phyloP scores from a whole-genome alignment of 129 eudicot species.

The Mikania micrantha region DNA sequence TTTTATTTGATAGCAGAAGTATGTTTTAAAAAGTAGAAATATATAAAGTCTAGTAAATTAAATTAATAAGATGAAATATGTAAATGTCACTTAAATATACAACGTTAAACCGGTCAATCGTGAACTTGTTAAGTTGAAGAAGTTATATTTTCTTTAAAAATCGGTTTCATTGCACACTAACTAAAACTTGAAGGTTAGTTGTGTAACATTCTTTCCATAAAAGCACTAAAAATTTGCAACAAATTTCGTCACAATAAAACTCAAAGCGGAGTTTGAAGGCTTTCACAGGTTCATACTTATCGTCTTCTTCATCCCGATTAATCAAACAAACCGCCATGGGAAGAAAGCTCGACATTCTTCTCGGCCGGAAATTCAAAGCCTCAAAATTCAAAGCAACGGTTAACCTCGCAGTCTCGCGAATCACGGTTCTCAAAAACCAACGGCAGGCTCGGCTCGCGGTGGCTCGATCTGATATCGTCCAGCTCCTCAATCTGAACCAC shows the following conservation, averaged over 20 bases:
- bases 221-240: neutral
- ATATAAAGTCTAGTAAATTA: too few species aligned
- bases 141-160: too few species aligned
- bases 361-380: constrained; percentile 57
- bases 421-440: constrained; percentile 60
- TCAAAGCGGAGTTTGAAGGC: constrained; percentile 3
- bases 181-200: neutral
- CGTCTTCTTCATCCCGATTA: neutral
- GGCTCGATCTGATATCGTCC: constrained; percentile 55
- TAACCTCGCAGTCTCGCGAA: constrained; percentile 51
- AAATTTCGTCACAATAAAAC: constrained; percentile 13
- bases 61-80: too few species aligned
- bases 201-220: neutral
- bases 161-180: neutral
- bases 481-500: constrained; percentile 54
- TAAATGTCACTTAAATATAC: too few species aligned
- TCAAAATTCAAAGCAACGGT: constrained; percentile 45
- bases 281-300: neutral
- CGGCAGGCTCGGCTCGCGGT: constrained; percentile 47
- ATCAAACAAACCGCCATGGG: constrained; percentile 46
- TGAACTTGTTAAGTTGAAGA: too few species aligned
- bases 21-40: too few species aligned
- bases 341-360: constrained; percentile 55
- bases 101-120: too few species aligned
- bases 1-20: too few species aligned